Conservation (phyloP, 1,284 basidiomycete species). For the Naganishia sp. region DNA sequence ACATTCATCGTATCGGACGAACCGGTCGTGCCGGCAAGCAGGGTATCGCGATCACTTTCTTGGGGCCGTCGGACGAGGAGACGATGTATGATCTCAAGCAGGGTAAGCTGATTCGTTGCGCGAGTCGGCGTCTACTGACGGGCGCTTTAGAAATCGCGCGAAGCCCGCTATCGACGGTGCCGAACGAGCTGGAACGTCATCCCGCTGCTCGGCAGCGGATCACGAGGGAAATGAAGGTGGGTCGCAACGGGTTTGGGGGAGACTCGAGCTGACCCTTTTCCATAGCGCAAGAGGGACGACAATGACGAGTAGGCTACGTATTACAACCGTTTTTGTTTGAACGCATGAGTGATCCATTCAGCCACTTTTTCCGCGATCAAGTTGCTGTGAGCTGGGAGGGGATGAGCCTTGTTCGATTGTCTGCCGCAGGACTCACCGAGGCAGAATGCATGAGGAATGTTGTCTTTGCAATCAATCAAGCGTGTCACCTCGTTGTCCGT, state of each 20-base stretch:
- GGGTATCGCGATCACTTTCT: conserved; percentile 90
- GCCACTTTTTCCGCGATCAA: conserved; percentile 33
- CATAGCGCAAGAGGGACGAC: conserved; percentile 37
- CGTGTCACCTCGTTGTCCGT: background rate
- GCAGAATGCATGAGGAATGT: conserved; percentile 38
- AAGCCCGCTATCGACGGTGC: conserved; percentile 85
- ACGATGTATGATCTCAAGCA: conserved; percentile 74
- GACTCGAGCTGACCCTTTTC: background rate
- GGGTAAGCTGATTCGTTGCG: conserved; percentile 29
- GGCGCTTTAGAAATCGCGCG: conserved; percentile 72
- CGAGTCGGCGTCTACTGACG: conserved; percentile 16
- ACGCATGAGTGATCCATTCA: conserved; percentile 26
- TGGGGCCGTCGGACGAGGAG: conserved; percentile 93
- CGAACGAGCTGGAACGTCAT: conserved; percentile 81
- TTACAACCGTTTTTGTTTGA: conserved; percentile 27
- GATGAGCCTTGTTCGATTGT: background rate
- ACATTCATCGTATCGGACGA: conserved; percentile 96
- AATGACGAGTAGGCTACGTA: conserved; percentile 28
- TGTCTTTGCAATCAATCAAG: conserved; percentile 33
- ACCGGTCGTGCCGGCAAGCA: conserved; percentile 96
- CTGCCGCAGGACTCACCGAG: conserved; percentile 30
- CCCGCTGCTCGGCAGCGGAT: conserved; percentile 85
- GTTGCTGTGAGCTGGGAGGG: conserved; percentile 30
- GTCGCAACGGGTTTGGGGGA: background rate
- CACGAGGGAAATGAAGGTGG: conserved; percentile 79